Evolutionary conservation across 768 basidiomycete species (phyloP).

Genomic region (Mrakia blollopis): DNA sequence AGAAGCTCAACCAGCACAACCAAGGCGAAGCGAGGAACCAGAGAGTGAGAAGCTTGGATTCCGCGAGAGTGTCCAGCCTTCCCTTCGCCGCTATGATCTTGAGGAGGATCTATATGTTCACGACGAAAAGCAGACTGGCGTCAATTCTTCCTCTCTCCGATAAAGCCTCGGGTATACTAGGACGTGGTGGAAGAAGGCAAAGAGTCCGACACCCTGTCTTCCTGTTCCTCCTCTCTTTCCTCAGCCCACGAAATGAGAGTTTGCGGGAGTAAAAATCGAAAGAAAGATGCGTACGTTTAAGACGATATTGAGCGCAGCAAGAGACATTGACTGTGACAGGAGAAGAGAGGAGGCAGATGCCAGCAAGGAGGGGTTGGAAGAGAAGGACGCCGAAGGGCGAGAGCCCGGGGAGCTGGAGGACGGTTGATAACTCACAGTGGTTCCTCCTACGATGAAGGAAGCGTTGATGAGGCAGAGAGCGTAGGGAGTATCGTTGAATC

Average conservation of each 20-base stretch:
- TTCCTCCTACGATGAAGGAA: conserved; percentile 4
- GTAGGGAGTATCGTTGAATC: background rate
- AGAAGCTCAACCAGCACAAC: background rate
- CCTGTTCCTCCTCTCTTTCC: background rate
- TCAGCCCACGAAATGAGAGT: background rate
- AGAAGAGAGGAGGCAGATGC: background rate
- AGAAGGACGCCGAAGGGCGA: background rate
- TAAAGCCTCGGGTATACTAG: background rate
- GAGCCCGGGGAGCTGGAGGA: background rate
- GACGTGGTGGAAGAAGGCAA: background rate
- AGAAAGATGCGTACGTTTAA: background rate
- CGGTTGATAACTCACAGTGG: background rate
- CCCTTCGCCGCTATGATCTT: background rate
- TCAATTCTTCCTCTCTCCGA: too few relatives aligned
- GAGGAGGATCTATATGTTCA: background rate
- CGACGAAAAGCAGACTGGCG: background rate
- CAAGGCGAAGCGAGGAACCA: background rate
- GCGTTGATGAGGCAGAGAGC: background rate
- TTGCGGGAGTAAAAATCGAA: background rate
- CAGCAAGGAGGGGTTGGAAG: background rate
- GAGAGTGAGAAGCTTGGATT: background rate
- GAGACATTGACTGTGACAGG: background rate
- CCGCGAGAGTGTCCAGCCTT: background rate
- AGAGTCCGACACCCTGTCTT: background rate
- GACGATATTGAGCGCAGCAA: conserved; percentile 4